These are phyloP conservation scores for Smallanthus sonchifolius DNA, from an alignment of 129 eudicot genomes.

Conservation along the genomic window DNA sequence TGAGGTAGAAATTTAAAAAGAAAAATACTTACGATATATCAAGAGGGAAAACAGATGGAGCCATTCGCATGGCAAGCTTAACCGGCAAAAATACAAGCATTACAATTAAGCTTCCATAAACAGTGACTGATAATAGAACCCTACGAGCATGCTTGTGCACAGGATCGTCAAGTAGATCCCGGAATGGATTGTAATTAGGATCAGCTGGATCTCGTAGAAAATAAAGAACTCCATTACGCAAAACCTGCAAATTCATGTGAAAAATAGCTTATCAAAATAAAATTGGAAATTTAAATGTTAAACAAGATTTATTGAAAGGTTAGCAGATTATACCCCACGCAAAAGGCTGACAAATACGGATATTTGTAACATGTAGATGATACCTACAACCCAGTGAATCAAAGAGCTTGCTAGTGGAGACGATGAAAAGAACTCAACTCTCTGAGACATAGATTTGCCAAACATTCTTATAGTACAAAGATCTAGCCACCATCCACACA, in stretches of 20 bases:
- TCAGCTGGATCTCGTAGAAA: slow-evolving; percentile 96
- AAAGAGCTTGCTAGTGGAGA: slow-evolving; percentile 93
- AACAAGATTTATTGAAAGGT: not conserved
- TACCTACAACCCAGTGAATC: slow-evolving; percentile 95
- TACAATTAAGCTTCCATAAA: slow-evolving; percentile 91
- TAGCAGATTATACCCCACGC: slow-evolving; percentile 66
- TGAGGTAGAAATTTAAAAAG: slow-evolving; percentile 13
- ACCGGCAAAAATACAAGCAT: slow-evolving; percentile 91
- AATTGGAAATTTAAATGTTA: not conserved
- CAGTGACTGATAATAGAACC: slow-evolving; percentile 82
- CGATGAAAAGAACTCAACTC: slow-evolving; percentile 78
- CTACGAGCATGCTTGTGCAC: slow-evolving; percentile 97
- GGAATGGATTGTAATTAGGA: slow-evolving; percentile 93
- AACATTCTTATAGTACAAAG: slow-evolving; percentile 87
- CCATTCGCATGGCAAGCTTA: slow-evolving; percentile 90
- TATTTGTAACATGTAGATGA: slow-evolving; percentile 91
- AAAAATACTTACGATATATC: slow-evolving; percentile 70
- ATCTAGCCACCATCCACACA: slow-evolving; percentile 99
- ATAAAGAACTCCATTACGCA: slow-evolving; percentile 86
- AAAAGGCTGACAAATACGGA: slow-evolving; percentile 96
- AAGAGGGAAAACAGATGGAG: slow-evolving; percentile 78
- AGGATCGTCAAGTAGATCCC: slow-evolving; percentile 94
- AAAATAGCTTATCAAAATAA: not conserved
- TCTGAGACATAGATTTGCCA: slow-evolving; percentile 76
- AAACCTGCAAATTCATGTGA: slow-evolving; percentile 44